Evolutionary conservation across 345 rosid species (phyloP), one percentile per base, ranked within the genome.

Genomic region (Pseudoturritis turrita): DNA sequence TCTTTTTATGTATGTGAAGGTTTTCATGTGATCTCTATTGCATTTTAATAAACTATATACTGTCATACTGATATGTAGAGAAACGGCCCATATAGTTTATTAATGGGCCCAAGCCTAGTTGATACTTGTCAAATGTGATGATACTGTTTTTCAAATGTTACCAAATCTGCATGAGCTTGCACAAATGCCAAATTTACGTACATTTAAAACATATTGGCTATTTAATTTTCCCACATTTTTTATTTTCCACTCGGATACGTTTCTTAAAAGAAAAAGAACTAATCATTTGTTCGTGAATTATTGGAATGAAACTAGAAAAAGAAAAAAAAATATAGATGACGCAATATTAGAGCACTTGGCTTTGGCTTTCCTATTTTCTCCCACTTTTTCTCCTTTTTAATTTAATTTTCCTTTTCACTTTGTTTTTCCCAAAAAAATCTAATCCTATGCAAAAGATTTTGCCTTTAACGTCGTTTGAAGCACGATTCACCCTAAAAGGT

Each of bases 381-480:
- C 11, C 8, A 60, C 31, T 60, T 59, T 64, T 58, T 10, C 18
- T 57, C 21, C 41, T 40, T 49, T 62, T 9, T 11, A 6, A 19
- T 44, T 23, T 8, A 22, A 17, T n/a, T 65, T 19, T 46, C 6
- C 31, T 46, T 70, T 65, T 35, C n/a, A 19, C 62, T 43, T 74
- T n/a, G n/a, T 68, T 14, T 18, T 67, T 59, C 45, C 33, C 74
- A 41, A 25, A 52, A 68, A 28, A 52, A 61, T 68, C 52, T 51
- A 75, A 25, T 44, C 36, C 22, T 68, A 62, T 26, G 52, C 71
- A 62, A 75, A 69, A 75, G 74, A 61, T 45, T 53, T 54, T 26
- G 65, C 65, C 23, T 68, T 75, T 45, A 52, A 68, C 45, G 59
- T 52, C 64, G 64, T 44, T 52, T 61, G 69, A 15, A 43, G 56